phyloP scores from a whole-genome alignment of 2,329 filamentous ascomycete genomes.

The Nemania sp. region DNA sequence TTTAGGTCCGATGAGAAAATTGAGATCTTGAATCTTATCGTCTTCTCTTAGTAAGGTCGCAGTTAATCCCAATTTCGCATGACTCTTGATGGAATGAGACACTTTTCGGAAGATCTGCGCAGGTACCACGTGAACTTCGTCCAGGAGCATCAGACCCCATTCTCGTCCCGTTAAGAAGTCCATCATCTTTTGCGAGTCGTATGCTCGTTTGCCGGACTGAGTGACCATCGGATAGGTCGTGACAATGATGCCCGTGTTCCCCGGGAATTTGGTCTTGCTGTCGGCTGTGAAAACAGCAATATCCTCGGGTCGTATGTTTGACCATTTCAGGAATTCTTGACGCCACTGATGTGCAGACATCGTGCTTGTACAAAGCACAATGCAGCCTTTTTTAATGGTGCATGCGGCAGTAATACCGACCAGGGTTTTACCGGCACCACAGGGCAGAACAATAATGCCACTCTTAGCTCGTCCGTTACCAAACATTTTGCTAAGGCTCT shows the following conservation, averaged over 20 bases:
- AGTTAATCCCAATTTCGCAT: slow-evolving; percentile 94
- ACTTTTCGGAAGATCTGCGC: slow-evolving; percentile 97
- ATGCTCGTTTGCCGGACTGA: slow-evolving; percentile 84
- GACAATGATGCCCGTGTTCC: slow-evolving; percentile 95
- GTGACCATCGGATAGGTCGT: slow-evolving; percentile 99
- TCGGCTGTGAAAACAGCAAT: slow-evolving; percentile 96
- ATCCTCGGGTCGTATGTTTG: slow-evolving; percentile 91
- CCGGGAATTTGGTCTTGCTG: slow-evolving; percentile 84
- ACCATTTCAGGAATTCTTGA: slow-evolving; percentile 97
- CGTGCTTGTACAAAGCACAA: slow-evolving; percentile 94
- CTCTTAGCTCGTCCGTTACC: slow-evolving; percentile 97
- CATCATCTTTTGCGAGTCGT: slow-evolving; percentile 98
- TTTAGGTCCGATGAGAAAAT: slow-evolving; percentile 97
- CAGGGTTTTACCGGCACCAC: slow-evolving; percentile 95
- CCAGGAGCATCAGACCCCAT: slow-evolving; percentile 97
- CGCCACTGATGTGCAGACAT: slow-evolving; percentile 99
- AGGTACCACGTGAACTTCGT: slow-evolving; percentile 98
- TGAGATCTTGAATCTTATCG: slow-evolving; percentile 97
- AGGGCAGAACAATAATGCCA: slow-evolving; percentile 96
- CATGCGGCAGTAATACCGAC: slow-evolving; percentile 99
- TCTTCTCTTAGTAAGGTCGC: slow-evolving; percentile 95
- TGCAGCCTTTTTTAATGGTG: slow-evolving; percentile 95
- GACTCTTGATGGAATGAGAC: slow-evolving; percentile 91
- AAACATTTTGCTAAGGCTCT: slow-evolving; percentile 99
- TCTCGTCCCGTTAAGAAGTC: slow-evolving; percentile 88